These are phyloP conservation scores for Erythrobasidium yunnanense DNA, from an alignment of 768 basidiomycete species.

Conservation along the genomic window DNA sequence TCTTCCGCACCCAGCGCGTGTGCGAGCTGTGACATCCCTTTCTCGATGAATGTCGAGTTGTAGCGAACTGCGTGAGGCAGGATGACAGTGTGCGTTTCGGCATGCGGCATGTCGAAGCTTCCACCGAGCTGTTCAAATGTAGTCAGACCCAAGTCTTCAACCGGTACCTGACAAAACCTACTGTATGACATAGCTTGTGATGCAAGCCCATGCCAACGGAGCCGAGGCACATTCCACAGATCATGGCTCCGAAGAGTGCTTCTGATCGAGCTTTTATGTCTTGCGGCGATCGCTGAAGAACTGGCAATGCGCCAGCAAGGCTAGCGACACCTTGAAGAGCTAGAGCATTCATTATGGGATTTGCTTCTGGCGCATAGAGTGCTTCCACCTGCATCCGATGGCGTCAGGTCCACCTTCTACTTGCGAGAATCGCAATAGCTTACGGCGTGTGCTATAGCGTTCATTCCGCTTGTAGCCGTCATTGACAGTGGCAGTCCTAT, in stretches of 20 bases:
- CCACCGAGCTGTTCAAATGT: conserved; percentile 40
- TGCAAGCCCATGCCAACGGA: conserved; percentile 44
- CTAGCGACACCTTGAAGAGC: conserved; percentile 44
- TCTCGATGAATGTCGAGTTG: conserved; percentile 42
- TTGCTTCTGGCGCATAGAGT: conserved; percentile 43
- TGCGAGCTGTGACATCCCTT: conserved; percentile 42
- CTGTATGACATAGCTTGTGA: conserved; percentile 45
- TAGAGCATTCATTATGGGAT: conserved; percentile 43
- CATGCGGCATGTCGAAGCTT: conserved; percentile 45
- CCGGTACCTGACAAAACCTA: background rate
- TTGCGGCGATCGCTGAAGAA: conserved; percentile 38
- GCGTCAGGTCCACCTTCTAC: too few relatives aligned
- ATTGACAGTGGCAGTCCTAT: conserved; percentile 42
- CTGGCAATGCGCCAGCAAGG: conserved; percentile 41
- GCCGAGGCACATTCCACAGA: conserved; percentile 43
- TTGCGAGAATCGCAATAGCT: too few relatives aligned
- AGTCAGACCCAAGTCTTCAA: background rate
- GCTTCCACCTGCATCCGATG: too few relatives aligned
- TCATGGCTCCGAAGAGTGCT: conserved; percentile 45
- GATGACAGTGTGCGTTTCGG: conserved; percentile 47
- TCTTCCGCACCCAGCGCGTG: conserved; percentile 38
- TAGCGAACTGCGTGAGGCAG: conserved; percentile 46
- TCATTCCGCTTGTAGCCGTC: conserved; percentile 44
- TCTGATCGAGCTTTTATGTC: conserved; percentile 42
- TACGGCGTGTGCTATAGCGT: conserved; percentile 47